Conservation (phyloP, 106 monocot species). For the Iris macrosiphon region DNA sequence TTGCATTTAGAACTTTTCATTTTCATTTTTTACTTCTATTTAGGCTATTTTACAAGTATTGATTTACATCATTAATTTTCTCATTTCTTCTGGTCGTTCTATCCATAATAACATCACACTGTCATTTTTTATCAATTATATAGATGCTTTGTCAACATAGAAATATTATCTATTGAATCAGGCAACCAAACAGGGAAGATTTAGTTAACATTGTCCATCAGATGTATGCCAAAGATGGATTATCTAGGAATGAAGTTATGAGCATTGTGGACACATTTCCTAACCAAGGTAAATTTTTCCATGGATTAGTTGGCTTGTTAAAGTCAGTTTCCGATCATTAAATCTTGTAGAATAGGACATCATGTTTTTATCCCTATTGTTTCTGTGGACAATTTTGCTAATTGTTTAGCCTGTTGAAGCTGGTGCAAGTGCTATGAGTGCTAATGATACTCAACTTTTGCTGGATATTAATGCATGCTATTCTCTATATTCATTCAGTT, state of each 20-base stretch:
- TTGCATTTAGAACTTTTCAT: too few relatives aligned
- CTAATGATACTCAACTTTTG: too few relatives aligned
- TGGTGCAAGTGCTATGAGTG: neutral
- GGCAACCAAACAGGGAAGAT: conserved; percentile 78
- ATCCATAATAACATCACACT: too few relatives aligned
- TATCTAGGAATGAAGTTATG: conserved; percentile 52
- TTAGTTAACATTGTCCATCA: conserved; percentile 72
- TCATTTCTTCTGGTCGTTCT: too few relatives aligned
- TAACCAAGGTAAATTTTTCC: conserved; percentile 62
- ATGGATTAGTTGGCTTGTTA: neutral
- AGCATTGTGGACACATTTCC: conserved; percentile 76
- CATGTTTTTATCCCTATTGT: neutral
- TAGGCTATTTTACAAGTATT: too few relatives aligned
- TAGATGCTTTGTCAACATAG: too few relatives aligned
- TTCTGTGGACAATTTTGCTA: neutral
- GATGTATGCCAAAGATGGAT: conserved; percentile 89
- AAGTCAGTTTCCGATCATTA: too few relatives aligned
- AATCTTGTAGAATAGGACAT: neutral
- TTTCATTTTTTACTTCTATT: too few relatives aligned
- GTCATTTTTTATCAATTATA: too few relatives aligned
- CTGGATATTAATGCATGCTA: too few relatives aligned
- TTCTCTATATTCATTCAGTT: too few relatives aligned
- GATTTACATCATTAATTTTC: too few relatives aligned
- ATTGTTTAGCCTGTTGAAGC: neutral
- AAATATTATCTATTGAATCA: conserved; percentile 24